A percentile compares a stretch with the other conserved stretches of the same genome.
Evolutionary conservation across 140 eudicot genomes (phyloP).

Genomic region (Bidens hawaiensis): DNA sequence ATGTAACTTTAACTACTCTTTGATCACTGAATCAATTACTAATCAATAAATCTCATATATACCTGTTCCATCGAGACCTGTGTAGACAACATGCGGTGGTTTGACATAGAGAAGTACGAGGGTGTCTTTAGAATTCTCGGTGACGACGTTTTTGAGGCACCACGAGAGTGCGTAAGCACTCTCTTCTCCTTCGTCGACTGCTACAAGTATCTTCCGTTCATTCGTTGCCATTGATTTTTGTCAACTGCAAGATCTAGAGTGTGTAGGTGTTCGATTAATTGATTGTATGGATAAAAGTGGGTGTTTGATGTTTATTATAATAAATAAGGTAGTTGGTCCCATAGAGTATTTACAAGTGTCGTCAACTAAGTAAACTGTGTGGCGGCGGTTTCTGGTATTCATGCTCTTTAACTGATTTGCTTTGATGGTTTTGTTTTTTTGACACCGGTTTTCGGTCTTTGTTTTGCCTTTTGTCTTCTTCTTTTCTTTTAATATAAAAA

Average conservation of each 20-base stretch:
- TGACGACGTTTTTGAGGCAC: slow-evolving; percentile 54
- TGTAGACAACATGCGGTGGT: slow-evolving; percentile 43
- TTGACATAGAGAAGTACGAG: slow-evolving; percentile 58
- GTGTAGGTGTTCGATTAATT: neutral
- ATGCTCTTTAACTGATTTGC: too few species aligned
- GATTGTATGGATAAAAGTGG: too few species aligned
- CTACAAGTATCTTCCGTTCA: slow-evolving; percentile 75
- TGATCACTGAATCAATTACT: too few species aligned
- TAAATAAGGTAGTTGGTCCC: too few species aligned
- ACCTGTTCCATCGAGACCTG: slow-evolving; percentile 67
- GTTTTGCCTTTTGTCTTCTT: neutral
- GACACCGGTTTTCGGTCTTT: neutral
- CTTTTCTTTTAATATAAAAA: too few species aligned
- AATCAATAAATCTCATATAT: neutral
- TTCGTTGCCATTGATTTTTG: slow-evolving; percentile 23
- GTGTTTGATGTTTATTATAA: too few species aligned
- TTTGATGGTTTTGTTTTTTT: neutral
- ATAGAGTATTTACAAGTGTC: neutral
- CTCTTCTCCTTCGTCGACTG: slow-evolving; percentile 75
- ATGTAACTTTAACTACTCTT: too few species aligned
- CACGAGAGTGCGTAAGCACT: slow-evolving; percentile 72
- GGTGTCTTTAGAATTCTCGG: slow-evolving; percentile 38
- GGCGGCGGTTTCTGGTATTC: neutral
- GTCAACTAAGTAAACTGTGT: neutral
- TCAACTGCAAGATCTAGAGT: neutral